These are phyloP conservation scores for Malus sylvestris DNA, from an alignment of 306 rosid species.

Conservation along the genomic window DNA sequence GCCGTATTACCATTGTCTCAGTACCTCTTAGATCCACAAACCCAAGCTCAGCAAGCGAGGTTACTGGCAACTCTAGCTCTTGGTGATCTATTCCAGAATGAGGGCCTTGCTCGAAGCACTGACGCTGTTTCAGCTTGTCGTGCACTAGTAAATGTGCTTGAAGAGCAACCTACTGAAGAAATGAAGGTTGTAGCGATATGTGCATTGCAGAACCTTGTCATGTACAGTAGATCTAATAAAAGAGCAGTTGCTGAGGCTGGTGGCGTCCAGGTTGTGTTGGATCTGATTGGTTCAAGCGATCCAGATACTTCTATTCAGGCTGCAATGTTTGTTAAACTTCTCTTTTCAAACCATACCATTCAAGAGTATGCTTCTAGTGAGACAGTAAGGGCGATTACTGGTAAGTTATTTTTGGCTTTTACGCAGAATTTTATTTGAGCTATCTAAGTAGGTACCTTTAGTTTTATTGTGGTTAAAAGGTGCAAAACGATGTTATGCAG, in stretches of 20 bases:
- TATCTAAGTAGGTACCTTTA: not conserved
- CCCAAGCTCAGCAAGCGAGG: conserved; percentile 97
- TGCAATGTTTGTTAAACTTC: conserved; percentile 92
- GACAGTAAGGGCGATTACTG: conserved; percentile 93
- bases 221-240: conserved; percentile 88
- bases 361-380: conserved; percentile 99
- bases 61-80: conserved; percentile 95
- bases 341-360: conserved; percentile 92
- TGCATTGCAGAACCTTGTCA: conserved; percentile 96
- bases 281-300: conserved; percentile 88
- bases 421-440: conserved; percentile 4
- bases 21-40: conserved; percentile 97
- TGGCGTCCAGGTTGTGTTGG: conserved; percentile 97
- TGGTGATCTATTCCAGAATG: conserved; percentile 94
- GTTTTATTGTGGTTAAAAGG: not conserved
- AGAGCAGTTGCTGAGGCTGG: conserved; percentile 99
- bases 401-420: conserved; percentile 44
- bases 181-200: conserved; percentile 99
- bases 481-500: not conserved
- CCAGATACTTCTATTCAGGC: conserved; percentile 97
- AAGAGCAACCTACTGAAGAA: conserved; percentile 98
- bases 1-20: conserved; percentile 90
- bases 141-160: conserved; percentile 95
- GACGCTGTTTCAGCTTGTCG: conserved; percentile 99
- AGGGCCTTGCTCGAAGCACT: conserved; percentile 83